These are phyloP conservation scores for Phytophthora chlamydospora DNA, from an alignment of 352 stramenopile genomes.

Conservation along the genomic window DNA sequence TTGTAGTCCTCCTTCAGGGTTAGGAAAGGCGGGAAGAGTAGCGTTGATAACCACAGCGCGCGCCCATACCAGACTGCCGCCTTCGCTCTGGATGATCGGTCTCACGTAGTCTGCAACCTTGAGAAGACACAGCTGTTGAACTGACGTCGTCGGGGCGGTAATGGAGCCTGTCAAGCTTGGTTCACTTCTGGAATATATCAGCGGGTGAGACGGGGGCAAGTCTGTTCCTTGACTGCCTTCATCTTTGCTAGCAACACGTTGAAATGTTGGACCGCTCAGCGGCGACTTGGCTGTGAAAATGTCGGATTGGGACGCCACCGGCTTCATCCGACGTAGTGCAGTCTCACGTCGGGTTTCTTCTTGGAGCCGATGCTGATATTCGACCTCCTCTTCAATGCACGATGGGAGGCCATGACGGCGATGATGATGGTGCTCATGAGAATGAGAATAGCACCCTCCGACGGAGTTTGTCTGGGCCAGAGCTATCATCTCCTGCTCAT, in stretches of 20 bases:
- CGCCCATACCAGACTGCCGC: constrained; percentile 72
- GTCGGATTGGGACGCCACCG: constrained; percentile 34
- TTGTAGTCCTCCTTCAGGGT: constrained; percentile 6
- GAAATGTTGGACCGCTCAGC: neutral
- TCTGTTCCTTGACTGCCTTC: neutral
- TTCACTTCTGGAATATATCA: constrained; percentile 44
- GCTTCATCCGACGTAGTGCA: constrained; percentile 32
- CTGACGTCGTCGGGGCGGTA: constrained; percentile 31
- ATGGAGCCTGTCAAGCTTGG: constrained; percentile 36
- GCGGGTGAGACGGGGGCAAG: constrained; percentile 3
- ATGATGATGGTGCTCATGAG: constrained; percentile 35
- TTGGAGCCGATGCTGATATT: constrained; percentile 32
- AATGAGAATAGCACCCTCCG: constrained; percentile 21
- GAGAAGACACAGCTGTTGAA: constrained; percentile 55
- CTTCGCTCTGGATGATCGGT: constrained; percentile 42
- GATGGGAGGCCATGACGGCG: constrained; percentile 25
- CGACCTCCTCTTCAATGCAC: constrained; percentile 21
- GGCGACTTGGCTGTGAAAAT: constrained; percentile 35
- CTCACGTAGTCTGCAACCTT: constrained; percentile 64
- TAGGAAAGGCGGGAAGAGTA: constrained; percentile 13
- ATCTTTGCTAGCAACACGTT: neutral
- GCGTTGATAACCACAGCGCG: constrained; percentile 62
- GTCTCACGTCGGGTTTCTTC: constrained; percentile 23
- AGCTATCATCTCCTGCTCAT: constrained; percentile 14
- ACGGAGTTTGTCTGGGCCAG: constrained; percentile 12